Conservation (phyloP, 805 yeast genomes). For the Candida ponderosae region DNA sequence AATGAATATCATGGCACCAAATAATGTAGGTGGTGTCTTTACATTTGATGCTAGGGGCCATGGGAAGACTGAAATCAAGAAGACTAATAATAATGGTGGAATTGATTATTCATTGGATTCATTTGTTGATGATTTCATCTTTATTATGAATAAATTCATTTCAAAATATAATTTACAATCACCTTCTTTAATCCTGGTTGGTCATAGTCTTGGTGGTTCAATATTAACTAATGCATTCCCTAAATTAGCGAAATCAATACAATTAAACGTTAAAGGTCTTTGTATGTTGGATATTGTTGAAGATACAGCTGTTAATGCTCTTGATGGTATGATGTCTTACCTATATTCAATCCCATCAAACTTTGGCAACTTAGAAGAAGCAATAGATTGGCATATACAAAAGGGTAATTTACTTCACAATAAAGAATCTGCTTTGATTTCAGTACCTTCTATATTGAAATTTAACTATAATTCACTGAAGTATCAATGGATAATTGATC, state of each 20-base stretch:
- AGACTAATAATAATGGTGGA: constrained; percentile 13
- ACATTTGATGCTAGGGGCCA: constrained; percentile 84
- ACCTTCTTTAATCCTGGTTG: constrained; percentile 50
- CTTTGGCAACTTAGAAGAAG: constrained; percentile 47
- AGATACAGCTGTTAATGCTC: constrained; percentile 74
- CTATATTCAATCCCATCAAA: constrained; percentile 53
- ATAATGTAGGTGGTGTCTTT: constrained; percentile 49
- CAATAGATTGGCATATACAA: constrained; percentile 77
- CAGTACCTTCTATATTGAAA: constrained; percentile 67
- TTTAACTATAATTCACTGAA: constrained; percentile 13
- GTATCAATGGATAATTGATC: constrained; percentile 57
- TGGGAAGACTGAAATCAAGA: constrained; percentile 40
- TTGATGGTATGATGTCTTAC: constrained; percentile 60
- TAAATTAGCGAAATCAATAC: constrained; percentile 8
- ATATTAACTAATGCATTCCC: constrained; percentile 51
- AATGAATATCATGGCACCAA: constrained; percentile 5
- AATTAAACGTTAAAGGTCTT: constrained; percentile 48
- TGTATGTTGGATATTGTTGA: constrained; percentile 88
- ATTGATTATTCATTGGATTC: constrained; percentile 36
- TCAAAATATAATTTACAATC: constrained; percentile 5
- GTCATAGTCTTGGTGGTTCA: constrained; percentile 93
- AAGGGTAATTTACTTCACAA: constrained; percentile 43
- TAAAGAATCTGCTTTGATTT: constrained; percentile 53
- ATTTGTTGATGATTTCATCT: constrained; percentile 51
- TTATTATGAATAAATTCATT: constrained; percentile 36